phyloP scores from a whole-genome alignment of 768 basidiomycete species.

The Mrakia hoshinonis region DNA sequence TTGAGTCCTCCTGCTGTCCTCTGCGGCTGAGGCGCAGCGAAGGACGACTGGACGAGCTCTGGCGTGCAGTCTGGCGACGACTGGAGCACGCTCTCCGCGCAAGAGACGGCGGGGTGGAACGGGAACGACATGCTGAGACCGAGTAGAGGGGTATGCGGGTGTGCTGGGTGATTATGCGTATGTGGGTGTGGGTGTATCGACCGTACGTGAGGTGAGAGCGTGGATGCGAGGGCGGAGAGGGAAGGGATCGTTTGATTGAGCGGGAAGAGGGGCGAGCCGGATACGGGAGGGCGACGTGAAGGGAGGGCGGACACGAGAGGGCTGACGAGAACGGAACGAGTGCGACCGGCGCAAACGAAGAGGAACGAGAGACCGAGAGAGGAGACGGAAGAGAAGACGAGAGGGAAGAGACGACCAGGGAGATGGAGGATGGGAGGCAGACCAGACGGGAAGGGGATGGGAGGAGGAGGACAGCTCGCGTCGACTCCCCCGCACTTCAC shows the following conservation, averaged over 20 bases:
- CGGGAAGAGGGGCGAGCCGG: not conserved
- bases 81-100: not conserved
- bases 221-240: not conserved
- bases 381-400: not conserved
- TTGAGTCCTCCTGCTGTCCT: conserved; percentile 1
- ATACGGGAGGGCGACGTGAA: not conserved
- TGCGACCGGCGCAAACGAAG: not conserved
- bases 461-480: no score
- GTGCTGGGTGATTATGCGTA: not conserved
- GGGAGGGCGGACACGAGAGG: not conserved
- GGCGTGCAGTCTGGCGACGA: not conserved
- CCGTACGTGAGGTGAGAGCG: not conserved
- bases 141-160: no score
- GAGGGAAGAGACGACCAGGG: not conserved
- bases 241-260: no score
- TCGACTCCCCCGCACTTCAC: no score
- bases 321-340: not conserved
- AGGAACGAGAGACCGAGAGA: not conserved
- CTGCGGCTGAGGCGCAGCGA: not conserved
- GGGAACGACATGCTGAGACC: not conserved
- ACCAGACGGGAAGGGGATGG: not conserved
- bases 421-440: not conserved
- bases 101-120: not conserved
- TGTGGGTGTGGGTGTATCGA: not conserved
- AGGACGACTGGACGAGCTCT: not conserved